A percentile compares a stretch with the other conserved stretches of the same genome.
Conservation (phyloP, 805 yeast species). For the Candida suzukii region DNA sequence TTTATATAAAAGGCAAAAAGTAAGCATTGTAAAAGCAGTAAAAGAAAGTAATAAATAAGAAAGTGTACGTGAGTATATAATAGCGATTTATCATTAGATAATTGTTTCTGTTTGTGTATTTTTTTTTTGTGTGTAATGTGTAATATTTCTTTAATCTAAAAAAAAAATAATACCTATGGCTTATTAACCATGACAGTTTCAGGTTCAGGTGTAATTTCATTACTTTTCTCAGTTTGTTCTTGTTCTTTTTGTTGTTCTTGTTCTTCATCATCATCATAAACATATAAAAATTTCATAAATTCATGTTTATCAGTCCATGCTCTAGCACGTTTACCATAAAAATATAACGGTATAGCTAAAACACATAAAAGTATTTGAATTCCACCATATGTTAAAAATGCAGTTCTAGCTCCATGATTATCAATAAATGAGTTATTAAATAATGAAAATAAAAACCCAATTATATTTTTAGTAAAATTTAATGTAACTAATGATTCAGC, state of each 20-base stretch:
- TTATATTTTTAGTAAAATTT: slow-evolving; percentile 44
- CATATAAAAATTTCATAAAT: slow-evolving; percentile 32
- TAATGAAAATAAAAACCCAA: slow-evolving; percentile 50
- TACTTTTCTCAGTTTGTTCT: background rate
- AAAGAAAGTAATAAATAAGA: too few species aligned
- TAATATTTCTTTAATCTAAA: too few species aligned
- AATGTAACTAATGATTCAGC: slow-evolving; percentile 52
- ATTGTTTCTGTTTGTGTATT: too few species aligned
- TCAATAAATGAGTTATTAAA: slow-evolving; percentile 43
- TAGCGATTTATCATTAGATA: too few species aligned
- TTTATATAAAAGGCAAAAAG: too few species aligned
- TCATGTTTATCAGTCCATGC: slow-evolving; percentile 45
- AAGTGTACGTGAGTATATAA: too few species aligned
- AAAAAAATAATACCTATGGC: too few species aligned
- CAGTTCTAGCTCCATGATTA: slow-evolving; percentile 33
- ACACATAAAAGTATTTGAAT: slow-evolving; percentile 42
- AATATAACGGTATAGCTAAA: slow-evolving; percentile 43
- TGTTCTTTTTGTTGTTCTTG: background rate
- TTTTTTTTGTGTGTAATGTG: too few species aligned
- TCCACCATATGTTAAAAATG: slow-evolving; percentile 46
- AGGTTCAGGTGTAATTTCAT: background rate
- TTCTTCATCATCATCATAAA: slow-evolving; percentile 4
- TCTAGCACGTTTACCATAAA: slow-evolving; percentile 45
- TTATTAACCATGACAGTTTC: too few species aligned
- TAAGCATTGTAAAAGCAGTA: too few species aligned